Evolutionary conservation across 306 rosid species (phyloP).

Genomic region (Pyrus pyrifolia): DNA sequence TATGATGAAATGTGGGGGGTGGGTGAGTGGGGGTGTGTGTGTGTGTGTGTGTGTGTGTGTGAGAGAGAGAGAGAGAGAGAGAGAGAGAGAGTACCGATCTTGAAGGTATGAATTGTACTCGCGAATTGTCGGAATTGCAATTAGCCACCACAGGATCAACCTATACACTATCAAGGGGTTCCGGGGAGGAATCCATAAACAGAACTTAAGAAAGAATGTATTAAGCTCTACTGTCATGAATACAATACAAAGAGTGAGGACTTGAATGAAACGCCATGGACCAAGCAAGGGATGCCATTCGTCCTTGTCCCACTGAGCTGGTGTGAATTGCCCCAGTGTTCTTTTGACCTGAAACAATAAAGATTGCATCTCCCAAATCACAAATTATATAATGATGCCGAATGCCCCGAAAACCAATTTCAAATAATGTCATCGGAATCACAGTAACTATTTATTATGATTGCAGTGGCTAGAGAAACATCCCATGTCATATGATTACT

Average conservation of each 20-base stretch:
- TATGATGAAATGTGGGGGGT: not conserved
- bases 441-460: not conserved
- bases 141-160: conserved; percentile 94
- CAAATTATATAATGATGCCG: too few species aligned
- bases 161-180: conserved; percentile 87
- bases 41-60: not conserved
- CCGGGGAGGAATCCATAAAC: conserved; percentile 92
- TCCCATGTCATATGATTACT: not conserved
- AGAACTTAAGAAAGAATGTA: conserved; percentile 92
- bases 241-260: conserved; percentile 69
- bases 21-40: not conserved
- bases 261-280: conserved; percentile 98
- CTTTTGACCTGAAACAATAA: conserved; percentile 66
- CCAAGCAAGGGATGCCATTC: conserved; percentile 98
- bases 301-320: conserved; percentile 98
- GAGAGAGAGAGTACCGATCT: conserved; percentile 63
- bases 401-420: not conserved
- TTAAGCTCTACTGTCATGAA: conserved; percentile 96
- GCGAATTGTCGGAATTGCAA: conserved; percentile 95
- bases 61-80: conserved; percentile 28
- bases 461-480: not conserved
- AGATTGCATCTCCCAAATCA: not conserved
- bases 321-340: conserved; percentile 86
- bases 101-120: conserved; percentile 97
- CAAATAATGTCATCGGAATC: not conserved